Conservation (phyloP, 345 rosid genomes). For the Camelina hispida region DNA sequence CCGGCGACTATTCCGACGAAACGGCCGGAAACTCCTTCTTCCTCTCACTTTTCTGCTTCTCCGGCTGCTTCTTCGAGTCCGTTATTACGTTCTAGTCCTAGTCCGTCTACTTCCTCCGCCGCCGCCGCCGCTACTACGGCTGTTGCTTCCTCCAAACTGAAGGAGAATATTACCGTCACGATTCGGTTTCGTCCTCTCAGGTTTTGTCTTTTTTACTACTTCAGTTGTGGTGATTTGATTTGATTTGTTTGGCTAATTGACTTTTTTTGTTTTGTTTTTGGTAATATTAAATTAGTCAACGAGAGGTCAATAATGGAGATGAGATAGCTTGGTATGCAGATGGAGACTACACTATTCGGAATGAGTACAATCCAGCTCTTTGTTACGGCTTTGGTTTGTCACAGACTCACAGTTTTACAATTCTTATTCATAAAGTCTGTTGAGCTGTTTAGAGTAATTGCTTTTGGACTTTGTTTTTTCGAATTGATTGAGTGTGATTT, state of each 20-base stretch:
- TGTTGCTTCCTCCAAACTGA: slow-evolving; percentile 46
- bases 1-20: slow-evolving; percentile 50
- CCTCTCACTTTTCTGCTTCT: slow-evolving; percentile 53
- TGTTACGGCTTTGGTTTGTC: slow-evolving; percentile 83
- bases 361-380: slow-evolving; percentile 68
- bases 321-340: slow-evolving; percentile 91
- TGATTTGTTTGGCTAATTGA: slow-evolving; percentile 21
- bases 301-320: slow-evolving; percentile 82
- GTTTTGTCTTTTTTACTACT: slow-evolving; percentile 41
- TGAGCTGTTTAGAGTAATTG: background rate
- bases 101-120: slow-evolving; percentile 46
- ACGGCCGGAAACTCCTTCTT: slow-evolving; percentile 58
- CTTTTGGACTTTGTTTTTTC: slow-evolving; percentile 4
- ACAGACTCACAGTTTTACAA: background rate
- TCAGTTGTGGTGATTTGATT: background rate
- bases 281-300: slow-evolving; percentile 47
- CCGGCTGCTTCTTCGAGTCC: slow-evolving; percentile 50
- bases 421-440: slow-evolving; percentile 7
- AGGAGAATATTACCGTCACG: slow-evolving; percentile 82
- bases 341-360: slow-evolving; percentile 72
- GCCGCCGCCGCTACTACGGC: slow-evolving; percentile 14
- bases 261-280: slow-evolving; percentile 4
- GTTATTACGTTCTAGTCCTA: slow-evolving; percentile 40
- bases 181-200: slow-evolving; percentile 90
- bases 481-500: slow-evolving; percentile 14